Evolutionary conservation across 106 monocot genomes (phyloP).

Genomic region (Dioscorea dumetorum): DNA sequence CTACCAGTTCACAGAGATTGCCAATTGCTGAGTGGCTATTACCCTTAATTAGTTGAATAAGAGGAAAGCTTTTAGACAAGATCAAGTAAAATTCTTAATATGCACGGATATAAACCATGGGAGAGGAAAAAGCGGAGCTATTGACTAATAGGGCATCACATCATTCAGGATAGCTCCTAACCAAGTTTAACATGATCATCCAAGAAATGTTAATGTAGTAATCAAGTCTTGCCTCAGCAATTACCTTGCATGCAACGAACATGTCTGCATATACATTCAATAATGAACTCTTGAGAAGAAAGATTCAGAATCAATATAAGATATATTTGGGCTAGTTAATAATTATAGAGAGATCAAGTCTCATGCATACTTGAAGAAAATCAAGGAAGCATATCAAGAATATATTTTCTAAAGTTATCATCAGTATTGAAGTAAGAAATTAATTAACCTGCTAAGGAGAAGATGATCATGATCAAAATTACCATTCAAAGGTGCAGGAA

Average conservation of each 20-base stretch:
- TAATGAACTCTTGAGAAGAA: conserved; percentile 65
- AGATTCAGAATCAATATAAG: not conserved
- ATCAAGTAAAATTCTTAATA: not conserved
- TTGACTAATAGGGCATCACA: no score
- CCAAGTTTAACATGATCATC: no score
- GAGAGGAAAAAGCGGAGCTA: not conserved
- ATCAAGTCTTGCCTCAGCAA: not conserved
- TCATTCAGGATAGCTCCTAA: no score
- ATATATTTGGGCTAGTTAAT: no score
- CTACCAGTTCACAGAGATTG: no score
- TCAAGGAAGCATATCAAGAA: not conserved
- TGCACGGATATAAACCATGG: not conserved
- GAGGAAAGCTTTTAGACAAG: not conserved
- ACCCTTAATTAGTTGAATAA: no score
- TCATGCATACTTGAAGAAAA: conserved; percentile 1
- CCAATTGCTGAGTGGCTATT: no score
- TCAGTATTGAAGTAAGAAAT: conserved; percentile 2
- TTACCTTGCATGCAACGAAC: conserved; percentile 95
- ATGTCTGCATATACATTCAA: conserved; percentile 99
- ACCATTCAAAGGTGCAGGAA: conserved; percentile 98
- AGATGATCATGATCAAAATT: conserved; percentile 89
- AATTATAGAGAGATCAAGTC: not conserved
- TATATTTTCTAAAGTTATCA: not conserved
- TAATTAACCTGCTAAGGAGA: conserved; percentile 83
- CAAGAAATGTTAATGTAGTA: not conserved